Percentiles rank a stretch among this genome's conserved stretches.
These are phyloP conservation scores for Xylaria sp. DNA, from an alignment of 2,329 filamentous ascomycete genomes.

Conservation along the genomic window DNA sequence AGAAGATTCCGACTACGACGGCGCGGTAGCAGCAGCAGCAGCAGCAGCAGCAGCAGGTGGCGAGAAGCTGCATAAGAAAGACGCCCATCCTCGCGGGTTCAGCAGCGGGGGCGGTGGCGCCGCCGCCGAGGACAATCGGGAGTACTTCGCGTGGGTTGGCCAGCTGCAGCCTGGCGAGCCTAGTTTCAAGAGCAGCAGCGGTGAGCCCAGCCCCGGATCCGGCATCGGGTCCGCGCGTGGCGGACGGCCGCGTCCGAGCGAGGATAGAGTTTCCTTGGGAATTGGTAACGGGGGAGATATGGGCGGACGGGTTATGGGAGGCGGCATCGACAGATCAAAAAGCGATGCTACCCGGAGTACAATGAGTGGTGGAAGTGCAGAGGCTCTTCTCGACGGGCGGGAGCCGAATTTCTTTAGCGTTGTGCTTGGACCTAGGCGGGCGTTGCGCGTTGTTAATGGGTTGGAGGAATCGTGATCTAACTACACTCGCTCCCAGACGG, in stretches of 20 bases:
- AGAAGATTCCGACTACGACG: conserved; percentile 19
- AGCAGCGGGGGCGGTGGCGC: conserved; percentile 20
- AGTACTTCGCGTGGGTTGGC: conserved; percentile 47
- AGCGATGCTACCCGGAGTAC: conserved; percentile 51
- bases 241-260: conserved; percentile 39
- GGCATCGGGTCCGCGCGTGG: conserved; percentile 29
- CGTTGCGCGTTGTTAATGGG: conserved; percentile 73
- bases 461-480: conserved; percentile 47
- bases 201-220: conserved; percentile 44
- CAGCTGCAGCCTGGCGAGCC: conserved; percentile 40
- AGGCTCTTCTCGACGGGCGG: conserved; percentile 55
- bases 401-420: conserved; percentile 79
- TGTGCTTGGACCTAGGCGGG: conserved; percentile 73
- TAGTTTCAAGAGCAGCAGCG: conserved; percentile 29
- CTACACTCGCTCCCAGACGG: not conserved
- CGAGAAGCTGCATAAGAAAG: conserved; percentile 46
- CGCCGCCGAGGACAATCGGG: conserved; percentile 14
- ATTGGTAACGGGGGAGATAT: not conserved
- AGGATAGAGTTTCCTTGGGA: conserved; percentile 45
- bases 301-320: conserved; percentile 29
- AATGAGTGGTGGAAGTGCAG: conserved; percentile 50
- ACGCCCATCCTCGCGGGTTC: conserved; percentile 13
- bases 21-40: not conserved
- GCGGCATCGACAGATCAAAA: conserved; percentile 42
- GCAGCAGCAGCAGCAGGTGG: conserved; percentile 14